Evolutionary conservation across 257 asterid genomes (phyloP), one percentile per base, ranked within the genome.

Genomic region (Gentiana straminea): DNA sequence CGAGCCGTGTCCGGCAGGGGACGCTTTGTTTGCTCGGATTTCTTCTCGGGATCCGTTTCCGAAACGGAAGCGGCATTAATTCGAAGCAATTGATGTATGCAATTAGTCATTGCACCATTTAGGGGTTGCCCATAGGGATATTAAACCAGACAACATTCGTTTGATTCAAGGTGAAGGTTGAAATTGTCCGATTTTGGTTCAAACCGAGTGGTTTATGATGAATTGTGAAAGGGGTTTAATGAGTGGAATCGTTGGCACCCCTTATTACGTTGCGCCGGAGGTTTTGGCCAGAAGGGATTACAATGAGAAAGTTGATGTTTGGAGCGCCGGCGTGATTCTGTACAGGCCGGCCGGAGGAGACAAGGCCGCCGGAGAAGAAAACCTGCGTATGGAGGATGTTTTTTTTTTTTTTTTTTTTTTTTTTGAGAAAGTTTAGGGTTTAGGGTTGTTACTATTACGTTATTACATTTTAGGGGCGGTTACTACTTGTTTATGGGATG

Each of bases 231-330:
- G 9, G 7, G 15, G 63, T 43, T 51, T 48, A 49, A 84, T 87
- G 95, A 73, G 52, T 7, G 95, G 95, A 11, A 70, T 91, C 7
- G 94, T 91, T 7, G 98, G 98, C 43, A 87, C 97, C 64, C 96
- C 98, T 33, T 90, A 86, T 41, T 90, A 90, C 37, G 84, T 89
- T 49, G 97, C 95, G 61, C 97, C 94, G n/a, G 97, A 89, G 76
- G 94, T 89, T n/a, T 64, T 89, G 63, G 67, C 63, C 72, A 90
- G 94, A 64, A 70, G 73, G 15, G 81, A 67, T 1, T 89, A 89
- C 52, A 62, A 71, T 57, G 95, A 86, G 88, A 86, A 84, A 63
- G 94, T 89, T 5, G 95, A 89, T 51, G 80, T 84, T 8, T 86
- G 97, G 97, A 89, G 97, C 44, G 94, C 94, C 10, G 94, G 95